A percentile compares a stretch with the other conserved stretches of the same genome.
Evolutionary conservation across 371 early-diverging fungal genomes (phyloP).

Genomic region (Lichtheimia corymbifera): DNA sequence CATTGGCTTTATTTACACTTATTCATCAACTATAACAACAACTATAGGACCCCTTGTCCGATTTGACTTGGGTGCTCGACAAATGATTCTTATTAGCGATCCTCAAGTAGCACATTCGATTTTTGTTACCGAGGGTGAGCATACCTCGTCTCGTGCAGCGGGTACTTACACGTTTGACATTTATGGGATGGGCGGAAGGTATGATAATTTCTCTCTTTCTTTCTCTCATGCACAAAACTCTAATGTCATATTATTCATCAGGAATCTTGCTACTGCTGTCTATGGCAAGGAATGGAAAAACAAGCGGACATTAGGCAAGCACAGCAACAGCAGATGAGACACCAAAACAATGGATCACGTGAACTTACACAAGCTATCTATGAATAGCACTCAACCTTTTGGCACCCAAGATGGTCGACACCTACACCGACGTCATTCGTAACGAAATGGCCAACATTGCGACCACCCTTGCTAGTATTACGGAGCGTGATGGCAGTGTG

Average conservation of each 20-base stretch:
- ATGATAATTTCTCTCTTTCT: background rate
- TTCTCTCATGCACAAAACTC: background rate
- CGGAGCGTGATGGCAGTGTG: slow-evolving; percentile 2
- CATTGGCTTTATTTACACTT: background rate
- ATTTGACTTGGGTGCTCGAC: slow-evolving; percentile 17
- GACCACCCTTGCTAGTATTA: background rate
- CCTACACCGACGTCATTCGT: background rate
- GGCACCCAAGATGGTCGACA: slow-evolving; percentile 12
- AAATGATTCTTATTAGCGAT: slow-evolving; percentile 18
- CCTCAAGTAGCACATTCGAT: slow-evolving; percentile 23
- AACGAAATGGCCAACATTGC: slow-evolving; percentile 5
- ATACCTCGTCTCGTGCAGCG: slow-evolving; percentile 15
- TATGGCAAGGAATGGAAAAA: slow-evolving; percentile 16
- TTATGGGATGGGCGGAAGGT: slow-evolving; percentile 21
- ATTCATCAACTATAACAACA: background rate
- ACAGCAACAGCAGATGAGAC: background rate
- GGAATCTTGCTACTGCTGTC: slow-evolving; percentile 10
- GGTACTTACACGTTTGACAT: slow-evolving; percentile 14
- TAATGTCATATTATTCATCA: background rate
- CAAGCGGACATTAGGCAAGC: slow-evolving; percentile 11
- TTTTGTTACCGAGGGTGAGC: slow-evolving; percentile 12
- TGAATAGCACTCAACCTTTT: slow-evolving; percentile 7
- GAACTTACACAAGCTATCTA: no score
- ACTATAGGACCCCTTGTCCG: slow-evolving; percentile 14
- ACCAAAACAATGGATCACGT: no score